Conservation (phyloP, 2,329 filamentous ascomycete genomes). For the Xylaria sp. region DNA sequence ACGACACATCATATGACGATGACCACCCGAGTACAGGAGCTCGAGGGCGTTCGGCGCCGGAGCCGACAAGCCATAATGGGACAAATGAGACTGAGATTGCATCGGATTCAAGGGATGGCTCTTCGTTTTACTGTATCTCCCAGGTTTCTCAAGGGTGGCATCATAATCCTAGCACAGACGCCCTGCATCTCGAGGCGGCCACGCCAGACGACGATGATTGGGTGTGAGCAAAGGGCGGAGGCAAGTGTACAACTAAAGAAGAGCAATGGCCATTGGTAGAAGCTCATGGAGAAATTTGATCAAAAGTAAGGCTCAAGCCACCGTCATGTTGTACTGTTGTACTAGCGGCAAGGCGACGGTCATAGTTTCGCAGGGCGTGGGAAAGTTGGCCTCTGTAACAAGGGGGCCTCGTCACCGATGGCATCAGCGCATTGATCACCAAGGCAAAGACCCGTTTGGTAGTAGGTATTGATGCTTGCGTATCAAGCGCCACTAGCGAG, state of each 20-base stretch:
- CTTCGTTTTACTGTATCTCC: not conserved
- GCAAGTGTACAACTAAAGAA: not conserved
- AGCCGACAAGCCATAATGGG: not conserved
- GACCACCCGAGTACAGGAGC: not conserved
- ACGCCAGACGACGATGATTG: not conserved
- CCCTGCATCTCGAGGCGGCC: not conserved
- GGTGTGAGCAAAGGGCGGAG: slow-evolving; percentile 2
- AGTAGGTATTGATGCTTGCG: too few species aligned
- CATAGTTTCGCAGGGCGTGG: not conserved
- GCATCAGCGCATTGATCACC: not conserved
- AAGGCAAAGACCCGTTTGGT: too few species aligned
- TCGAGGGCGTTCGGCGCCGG: not conserved
- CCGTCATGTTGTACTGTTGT: not conserved
- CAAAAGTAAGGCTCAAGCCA: not conserved
- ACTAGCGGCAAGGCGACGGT: not conserved
- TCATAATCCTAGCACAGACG: not conserved
- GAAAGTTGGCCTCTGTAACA: not conserved
- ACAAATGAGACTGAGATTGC: not conserved
- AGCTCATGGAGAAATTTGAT: not conserved
- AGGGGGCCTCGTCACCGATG: not conserved
- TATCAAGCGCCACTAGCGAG: not conserved
- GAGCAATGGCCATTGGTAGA: not conserved
- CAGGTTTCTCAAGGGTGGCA: not conserved
- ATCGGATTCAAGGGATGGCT: not conserved
- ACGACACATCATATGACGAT: slow-evolving; percentile 4